These are phyloP conservation scores for Sodiomyces alkalinus DNA, from an alignment of 2,329 filamentous ascomycete species.

Conservation along the genomic window DNA sequence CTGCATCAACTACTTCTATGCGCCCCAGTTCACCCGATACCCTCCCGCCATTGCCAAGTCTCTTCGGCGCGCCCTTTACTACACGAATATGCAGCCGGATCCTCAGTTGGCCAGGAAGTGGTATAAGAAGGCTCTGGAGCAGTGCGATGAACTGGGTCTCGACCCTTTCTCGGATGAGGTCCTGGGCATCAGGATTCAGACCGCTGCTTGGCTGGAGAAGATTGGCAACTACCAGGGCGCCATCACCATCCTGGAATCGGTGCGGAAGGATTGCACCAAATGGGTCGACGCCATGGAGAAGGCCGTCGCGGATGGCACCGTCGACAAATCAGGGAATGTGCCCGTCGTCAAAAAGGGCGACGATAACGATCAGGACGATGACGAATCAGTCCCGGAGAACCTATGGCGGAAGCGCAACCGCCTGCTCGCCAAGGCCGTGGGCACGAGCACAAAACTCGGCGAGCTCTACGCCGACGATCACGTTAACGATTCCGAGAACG, in stretches of 20 bases:
- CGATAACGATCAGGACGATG: constrained; percentile 10
- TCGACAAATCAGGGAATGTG: constrained; percentile 23
- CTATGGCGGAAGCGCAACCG: constrained; percentile 45
- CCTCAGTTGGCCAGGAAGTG: constrained; percentile 66
- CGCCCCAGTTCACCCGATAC: constrained; percentile 37
- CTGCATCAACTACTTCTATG: constrained; percentile 41
- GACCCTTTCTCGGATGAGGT: constrained; percentile 87
- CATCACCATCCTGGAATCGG: constrained; percentile 63
- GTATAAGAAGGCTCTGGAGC: constrained; percentile 64
- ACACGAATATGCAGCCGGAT: constrained; percentile 62
- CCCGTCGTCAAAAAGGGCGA: constrained; percentile 7
- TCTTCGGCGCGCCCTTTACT: constrained; percentile 74
- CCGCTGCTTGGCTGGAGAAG: constrained; percentile 67
- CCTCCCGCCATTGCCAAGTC: constrained; percentile 61
- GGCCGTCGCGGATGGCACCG: constrained; percentile 28
- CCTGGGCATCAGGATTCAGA: constrained; percentile 72
- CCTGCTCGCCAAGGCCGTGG: constrained; percentile 58
- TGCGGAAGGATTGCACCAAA: constrained; percentile 51
- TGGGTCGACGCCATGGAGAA: constrained; percentile 44
- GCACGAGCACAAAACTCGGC: constrained; percentile 69
- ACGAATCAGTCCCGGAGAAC: constrained; percentile 26
- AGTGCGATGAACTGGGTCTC: constrained; percentile 58
- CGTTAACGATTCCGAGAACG: constrained; percentile 56
- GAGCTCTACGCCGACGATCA: constrained; percentile 68
- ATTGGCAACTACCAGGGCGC: constrained; percentile 54